Conservation (phyloP, 2,329 filamentous ascomycete genomes). For the Venturiaceae sp. region DNA sequence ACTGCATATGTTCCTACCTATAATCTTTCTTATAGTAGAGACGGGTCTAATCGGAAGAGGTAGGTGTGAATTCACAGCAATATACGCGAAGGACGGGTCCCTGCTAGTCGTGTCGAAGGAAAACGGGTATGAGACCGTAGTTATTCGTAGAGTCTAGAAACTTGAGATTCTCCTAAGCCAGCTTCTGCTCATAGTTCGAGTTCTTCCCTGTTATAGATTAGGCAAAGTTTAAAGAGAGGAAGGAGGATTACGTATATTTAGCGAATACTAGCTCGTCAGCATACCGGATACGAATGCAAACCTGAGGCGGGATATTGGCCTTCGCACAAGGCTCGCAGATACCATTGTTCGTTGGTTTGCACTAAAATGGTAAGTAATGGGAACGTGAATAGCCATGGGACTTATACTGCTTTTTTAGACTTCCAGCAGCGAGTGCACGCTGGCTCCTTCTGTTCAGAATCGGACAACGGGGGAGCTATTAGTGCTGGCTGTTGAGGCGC, state of each 20-base stretch:
- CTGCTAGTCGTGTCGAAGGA: background rate
- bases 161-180: conserved; percentile 2
- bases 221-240: background rate
- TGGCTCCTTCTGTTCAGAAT: background rate
- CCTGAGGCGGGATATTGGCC: conserved; percentile 1
- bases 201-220: conserved; percentile 1
- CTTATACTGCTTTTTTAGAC: conserved; percentile 2
- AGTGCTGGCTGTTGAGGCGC: background rate
- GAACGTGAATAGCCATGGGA: background rate
- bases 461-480: background rate
- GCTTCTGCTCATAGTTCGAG: conserved; percentile 2
- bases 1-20: background rate
- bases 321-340: background rate
- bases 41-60: conserved; percentile 3
- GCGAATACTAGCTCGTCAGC: conserved; percentile 5
- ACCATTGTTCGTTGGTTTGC: background rate
- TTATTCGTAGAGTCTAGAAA: conserved; percentile 1
- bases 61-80: background rate
- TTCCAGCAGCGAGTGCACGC: background rate
- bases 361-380: background rate
- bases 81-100: conserved; percentile 1
- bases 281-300: conserved; percentile 2
- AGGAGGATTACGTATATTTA: conserved; percentile 6
- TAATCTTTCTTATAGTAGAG: conserved; percentile 4
- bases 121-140: conserved; percentile 1